Evolutionary conservation across 495 filamentous ascomycete species (phyloP).

Genomic region (Cryomyces antarcticus): DNA sequence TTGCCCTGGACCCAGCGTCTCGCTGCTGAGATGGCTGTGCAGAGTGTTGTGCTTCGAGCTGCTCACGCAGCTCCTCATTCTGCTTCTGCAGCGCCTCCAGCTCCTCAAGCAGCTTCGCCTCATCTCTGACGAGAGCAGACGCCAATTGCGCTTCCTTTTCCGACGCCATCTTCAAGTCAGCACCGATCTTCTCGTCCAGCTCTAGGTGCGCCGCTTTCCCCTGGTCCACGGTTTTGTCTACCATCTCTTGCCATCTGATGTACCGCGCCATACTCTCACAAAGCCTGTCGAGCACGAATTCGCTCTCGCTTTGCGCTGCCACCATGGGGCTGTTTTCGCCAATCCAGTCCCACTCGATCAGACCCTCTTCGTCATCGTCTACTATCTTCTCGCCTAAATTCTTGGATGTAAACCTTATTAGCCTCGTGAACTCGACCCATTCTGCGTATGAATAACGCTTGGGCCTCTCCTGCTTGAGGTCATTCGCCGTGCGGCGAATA

Average conservation of each 20-base stretch:
- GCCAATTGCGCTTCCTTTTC: too few relatives aligned
- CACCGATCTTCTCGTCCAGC: too few relatives aligned
- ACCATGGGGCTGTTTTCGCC: constrained; percentile 41
- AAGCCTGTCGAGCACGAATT: constrained; percentile 39
- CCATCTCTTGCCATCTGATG: constrained; percentile 21
- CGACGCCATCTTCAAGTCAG: too few relatives aligned
- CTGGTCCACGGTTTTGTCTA: too few relatives aligned
- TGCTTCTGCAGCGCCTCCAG: too few relatives aligned
- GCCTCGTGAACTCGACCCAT: constrained; percentile 39
- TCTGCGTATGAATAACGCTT: constrained; percentile 40
- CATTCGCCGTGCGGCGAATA: constrained; percentile 29
- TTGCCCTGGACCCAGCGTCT: too few relatives aligned
- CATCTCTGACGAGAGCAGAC: too few relatives aligned
- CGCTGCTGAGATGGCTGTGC: too few relatives aligned
- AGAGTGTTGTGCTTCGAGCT: too few relatives aligned
- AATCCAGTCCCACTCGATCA: constrained; percentile 50
- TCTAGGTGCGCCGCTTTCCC: too few relatives aligned
- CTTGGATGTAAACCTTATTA: constrained; percentile 35
- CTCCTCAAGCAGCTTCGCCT: too few relatives aligned
- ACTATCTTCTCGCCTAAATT: background rate
- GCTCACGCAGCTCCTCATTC: too few relatives aligned
- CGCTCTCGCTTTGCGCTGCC: constrained; percentile 31
- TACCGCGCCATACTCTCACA: constrained; percentile 37
- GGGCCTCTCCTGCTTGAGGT: constrained; percentile 19
- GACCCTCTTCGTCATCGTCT: constrained; percentile 33